Percentiles rank a stretch among this genome's conserved stretches.
phyloP scores from a whole-genome alignment of 192 early-diverging fungal species.

The Ambispora gerdemannii region DNA sequence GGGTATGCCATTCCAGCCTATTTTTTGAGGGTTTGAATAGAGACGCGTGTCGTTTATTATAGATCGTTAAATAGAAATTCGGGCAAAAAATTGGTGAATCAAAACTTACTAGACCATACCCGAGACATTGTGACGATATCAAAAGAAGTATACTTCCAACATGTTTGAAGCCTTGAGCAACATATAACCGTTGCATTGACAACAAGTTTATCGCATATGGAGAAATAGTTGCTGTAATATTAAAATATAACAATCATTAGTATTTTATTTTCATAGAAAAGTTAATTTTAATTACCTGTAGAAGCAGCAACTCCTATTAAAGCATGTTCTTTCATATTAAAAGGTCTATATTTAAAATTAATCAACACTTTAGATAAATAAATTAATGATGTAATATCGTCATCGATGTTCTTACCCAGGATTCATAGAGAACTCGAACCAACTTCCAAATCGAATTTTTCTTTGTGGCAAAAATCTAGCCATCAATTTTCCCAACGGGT shows the following conservation, averaged over 20 bases:
- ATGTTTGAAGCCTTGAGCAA: neutral
- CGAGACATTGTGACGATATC: conserved; percentile 34
- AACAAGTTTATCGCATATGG: conserved; percentile 43
- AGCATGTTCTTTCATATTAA: conserved; percentile 66
- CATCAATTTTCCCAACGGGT: conserved; percentile 31
- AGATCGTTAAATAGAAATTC: too few species aligned
- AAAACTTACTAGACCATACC: conserved; percentile 34
- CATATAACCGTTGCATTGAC: neutral
- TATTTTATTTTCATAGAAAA: neutral
- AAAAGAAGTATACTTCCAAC: conserved; percentile 30
- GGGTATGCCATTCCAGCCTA: conserved; percentile 38
- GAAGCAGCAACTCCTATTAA: conserved; percentile 54
- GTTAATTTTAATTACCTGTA: neutral
- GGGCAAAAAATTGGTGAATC: neutral
- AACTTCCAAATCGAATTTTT: neutral
- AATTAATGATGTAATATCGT: neutral
- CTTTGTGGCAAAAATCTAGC: conserved; percentile 8
- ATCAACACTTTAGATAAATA: neutral
- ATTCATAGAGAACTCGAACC: neutral
- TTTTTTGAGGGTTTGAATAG: neutral
- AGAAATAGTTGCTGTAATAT: conserved; percentile 35
- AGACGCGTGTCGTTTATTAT: neutral
- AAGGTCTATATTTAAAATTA: conserved; percentile 37
- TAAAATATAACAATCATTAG: neutral
- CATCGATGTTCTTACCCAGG: neutral